These are phyloP conservation scores for Mortierella antarctica DNA, from an alignment of 192 early-diverging fungal genomes.

Conservation along the genomic window DNA sequence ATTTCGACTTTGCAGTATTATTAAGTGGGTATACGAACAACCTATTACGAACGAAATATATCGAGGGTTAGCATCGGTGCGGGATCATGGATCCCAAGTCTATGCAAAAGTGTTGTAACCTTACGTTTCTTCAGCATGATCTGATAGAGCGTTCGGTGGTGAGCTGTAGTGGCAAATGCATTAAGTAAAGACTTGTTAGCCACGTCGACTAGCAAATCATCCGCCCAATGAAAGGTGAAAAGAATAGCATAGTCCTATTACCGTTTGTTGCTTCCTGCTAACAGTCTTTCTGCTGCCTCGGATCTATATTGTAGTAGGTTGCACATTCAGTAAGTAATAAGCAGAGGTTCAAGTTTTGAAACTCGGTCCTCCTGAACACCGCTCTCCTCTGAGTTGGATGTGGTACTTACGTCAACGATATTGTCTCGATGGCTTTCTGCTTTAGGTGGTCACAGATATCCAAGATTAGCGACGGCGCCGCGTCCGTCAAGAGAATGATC, in stretches of 20 bases:
- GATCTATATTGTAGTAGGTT: background rate
- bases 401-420: conserved; percentile 16
- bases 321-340: background rate
- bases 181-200: background rate
- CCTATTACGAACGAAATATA: conserved; percentile 1
- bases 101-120: background rate
- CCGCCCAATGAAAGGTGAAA: background rate
- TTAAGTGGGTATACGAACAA: conserved; percentile 40
- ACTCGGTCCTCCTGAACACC: too few relatives aligned
- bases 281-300: conserved; percentile 18
- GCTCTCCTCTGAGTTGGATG: background rate
- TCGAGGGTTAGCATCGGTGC: background rate
- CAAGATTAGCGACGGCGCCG: conserved; percentile 12
- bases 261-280: conserved; percentile 10
- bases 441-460: conserved; percentile 23
- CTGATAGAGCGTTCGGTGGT: background rate
- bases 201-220: background rate
- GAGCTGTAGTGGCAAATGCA: conserved; percentile 7
- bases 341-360: too few relatives aligned
- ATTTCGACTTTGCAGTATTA: conserved; percentile 23
- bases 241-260: background rate
- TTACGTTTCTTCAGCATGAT: conserved; percentile 25
- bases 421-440: conserved; percentile 32
- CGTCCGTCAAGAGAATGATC: conserved; percentile 28
- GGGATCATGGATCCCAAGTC: background rate